phyloP scores from a whole-genome alignment of 2,329 filamentous ascomycete species.

The Neopestalotiopsis rosae region DNA sequence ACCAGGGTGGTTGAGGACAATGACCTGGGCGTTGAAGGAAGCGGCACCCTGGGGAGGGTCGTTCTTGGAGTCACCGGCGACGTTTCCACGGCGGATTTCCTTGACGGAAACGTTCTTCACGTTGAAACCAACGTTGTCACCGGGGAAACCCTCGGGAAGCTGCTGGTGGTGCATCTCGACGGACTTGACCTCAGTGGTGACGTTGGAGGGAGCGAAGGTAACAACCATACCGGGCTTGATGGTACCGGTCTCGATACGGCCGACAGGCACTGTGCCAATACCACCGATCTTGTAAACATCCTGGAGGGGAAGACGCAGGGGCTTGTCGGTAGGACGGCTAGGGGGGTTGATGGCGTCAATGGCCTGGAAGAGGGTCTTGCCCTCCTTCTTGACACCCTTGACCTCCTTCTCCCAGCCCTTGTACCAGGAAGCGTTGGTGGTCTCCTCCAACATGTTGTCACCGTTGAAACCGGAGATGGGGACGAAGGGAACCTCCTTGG shows the following conservation, averaged over 20 bases:
- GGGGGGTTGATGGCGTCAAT: conserved; percentile 96
- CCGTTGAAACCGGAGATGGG: conserved; percentile 99
- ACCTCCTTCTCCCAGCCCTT: conserved; percentile 99
- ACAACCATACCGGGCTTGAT: conserved; percentile 94
- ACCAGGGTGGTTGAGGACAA: conserved; percentile 99
- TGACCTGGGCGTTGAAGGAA: conserved; percentile 99
- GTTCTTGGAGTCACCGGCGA: conserved; percentile 99
- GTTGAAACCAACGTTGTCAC: conserved; percentile 99
- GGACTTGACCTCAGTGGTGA: conserved; percentile 99
- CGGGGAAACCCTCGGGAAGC: conserved; percentile 90
- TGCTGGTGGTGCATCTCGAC: conserved; percentile 99
- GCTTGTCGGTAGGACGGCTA: conserved; percentile 95
- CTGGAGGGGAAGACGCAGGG: conserved; percentile 99
- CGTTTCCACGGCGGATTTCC: conserved; percentile 99
- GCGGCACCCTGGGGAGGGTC: conserved; percentile 89
- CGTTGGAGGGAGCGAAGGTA: conserved; percentile 97
- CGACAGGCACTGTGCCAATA: conserved; percentile 99
- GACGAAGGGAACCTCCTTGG: conserved; percentile 97
- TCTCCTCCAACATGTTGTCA: conserved; percentile 97
- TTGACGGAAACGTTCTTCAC: conserved; percentile 99
- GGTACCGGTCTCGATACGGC: conserved; percentile 99
- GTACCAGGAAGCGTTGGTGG: conserved; percentile 99
- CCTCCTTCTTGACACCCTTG: conserved; percentile 81
- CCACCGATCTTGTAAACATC: conserved; percentile 99
- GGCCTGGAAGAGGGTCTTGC: conserved; percentile 99